These are phyloP conservation scores for Sugiyamaella chiloensis DNA, from an alignment of 805 yeast species.

Conservation along the genomic window DNA sequence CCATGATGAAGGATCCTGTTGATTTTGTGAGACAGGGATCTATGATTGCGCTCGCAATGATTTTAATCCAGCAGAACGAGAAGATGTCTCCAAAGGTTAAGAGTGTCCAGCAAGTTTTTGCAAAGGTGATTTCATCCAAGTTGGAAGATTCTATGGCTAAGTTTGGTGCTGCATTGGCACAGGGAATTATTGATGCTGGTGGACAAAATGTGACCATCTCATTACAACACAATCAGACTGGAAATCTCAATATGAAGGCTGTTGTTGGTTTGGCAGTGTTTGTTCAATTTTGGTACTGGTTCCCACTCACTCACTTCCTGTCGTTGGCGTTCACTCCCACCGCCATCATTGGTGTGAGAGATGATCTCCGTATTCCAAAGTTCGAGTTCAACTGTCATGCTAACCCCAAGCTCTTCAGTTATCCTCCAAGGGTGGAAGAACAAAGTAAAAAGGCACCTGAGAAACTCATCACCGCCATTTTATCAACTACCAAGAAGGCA, in stretches of 20 bases:
- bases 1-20: slow-evolving; percentile 87
- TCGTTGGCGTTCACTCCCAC: slow-evolving; percentile 92
- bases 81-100: slow-evolving; percentile 75
- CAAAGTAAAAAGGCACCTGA: slow-evolving; percentile 79
- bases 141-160: slow-evolving; percentile 96
- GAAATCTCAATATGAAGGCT: slow-evolving; percentile 84
- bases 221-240: slow-evolving; percentile 83
- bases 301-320: slow-evolving; percentile 90
- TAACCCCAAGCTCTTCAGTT: slow-evolving; percentile 73
- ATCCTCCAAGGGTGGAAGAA: slow-evolving; percentile 85
- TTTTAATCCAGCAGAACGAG: slow-evolving; percentile 83
- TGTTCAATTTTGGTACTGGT: slow-evolving; percentile 97
- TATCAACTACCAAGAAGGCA: slow-evolving; percentile 92
- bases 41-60: slow-evolving; percentile 85
- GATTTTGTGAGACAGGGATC: slow-evolving; percentile 99
- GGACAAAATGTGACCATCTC: slow-evolving; percentile 96
- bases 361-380: slow-evolving; percentile 82
- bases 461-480: slow-evolving; percentile 86
- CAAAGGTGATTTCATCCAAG: slow-evolving; percentile 75
- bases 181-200: slow-evolving; percentile 98
- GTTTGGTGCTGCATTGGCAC: slow-evolving; percentile 95
- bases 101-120: slow-evolving; percentile 67
- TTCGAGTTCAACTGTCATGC: slow-evolving; percentile 78
- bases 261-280: slow-evolving; percentile 89
- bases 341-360: slow-evolving; percentile 78